Evolutionary conservation across 495 filamentous ascomycete species (phyloP).

Genomic region (Pyronema omphalodes): DNA sequence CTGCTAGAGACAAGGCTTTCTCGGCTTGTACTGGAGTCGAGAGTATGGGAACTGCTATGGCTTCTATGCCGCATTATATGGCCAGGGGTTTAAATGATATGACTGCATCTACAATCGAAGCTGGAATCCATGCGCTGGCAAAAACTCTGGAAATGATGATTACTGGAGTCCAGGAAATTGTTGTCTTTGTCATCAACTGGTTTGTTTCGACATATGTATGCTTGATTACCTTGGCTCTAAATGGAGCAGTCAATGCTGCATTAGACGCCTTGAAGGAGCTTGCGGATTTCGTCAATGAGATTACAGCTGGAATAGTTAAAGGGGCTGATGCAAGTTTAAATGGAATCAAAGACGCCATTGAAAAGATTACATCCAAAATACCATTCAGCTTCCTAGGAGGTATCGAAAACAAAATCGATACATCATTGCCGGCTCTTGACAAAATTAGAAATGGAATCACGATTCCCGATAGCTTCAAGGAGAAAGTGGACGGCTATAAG

Average conservation of each 20-base stretch:
- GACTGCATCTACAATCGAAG: slow-evolving; percentile 56
- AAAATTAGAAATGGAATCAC: slow-evolving; percentile 44
- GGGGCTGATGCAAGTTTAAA: slow-evolving; percentile 38
- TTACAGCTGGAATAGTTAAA: slow-evolving; percentile 43
- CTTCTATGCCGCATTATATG: slow-evolving; percentile 91
- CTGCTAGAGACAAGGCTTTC: slow-evolving; percentile 62
- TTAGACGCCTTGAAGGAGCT: slow-evolving; percentile 51
- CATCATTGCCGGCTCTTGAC: slow-evolving; percentile 43
- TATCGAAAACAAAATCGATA: slow-evolving; percentile 26
- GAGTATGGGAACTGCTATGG: slow-evolving; percentile 84
- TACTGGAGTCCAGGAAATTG: slow-evolving; percentile 66
- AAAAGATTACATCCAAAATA: slow-evolving; percentile 33
- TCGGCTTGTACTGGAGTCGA: slow-evolving; percentile 84
- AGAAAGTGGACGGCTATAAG: slow-evolving; percentile 49
- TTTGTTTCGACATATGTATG: slow-evolving; percentile 78
- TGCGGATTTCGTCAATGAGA: slow-evolving; percentile 51
- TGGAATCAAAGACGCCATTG: slow-evolving; percentile 40
- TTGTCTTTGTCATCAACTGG: slow-evolving; percentile 79
- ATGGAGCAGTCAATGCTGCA: slow-evolving; percentile 54
- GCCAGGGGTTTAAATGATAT: slow-evolving; percentile 73
- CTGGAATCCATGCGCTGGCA: slow-evolving; percentile 57
- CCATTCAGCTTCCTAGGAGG: slow-evolving; percentile 27
- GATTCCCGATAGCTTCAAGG: slow-evolving; percentile 45
- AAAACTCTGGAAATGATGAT: slow-evolving; percentile 56
- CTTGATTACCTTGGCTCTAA: slow-evolving; percentile 60